Conservation (phyloP, 208 protist genomes). For the Zelonia costaricensis region DNA sequence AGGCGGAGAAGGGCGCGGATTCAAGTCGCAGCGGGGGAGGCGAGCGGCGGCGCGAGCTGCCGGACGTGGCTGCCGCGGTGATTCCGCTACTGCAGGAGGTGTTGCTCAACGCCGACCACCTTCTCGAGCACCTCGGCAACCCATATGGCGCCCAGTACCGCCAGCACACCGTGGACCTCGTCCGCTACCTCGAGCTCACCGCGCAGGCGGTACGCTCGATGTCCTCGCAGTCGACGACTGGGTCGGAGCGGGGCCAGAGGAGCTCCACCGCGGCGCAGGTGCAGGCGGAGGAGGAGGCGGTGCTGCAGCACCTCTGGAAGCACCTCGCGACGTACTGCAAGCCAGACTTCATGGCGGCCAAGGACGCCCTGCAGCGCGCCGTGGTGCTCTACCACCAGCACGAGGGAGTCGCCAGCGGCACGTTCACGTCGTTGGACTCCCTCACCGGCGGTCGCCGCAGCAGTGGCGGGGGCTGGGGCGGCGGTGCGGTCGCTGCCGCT, state of each 20-base stretch:
- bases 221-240: background rate
- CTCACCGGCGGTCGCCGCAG: background rate
- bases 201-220: background rate
- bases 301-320: slow-evolving; percentile 36
- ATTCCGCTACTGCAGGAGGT: slow-evolving; percentile 24
- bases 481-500: too few relatives aligned
- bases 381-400: slow-evolving; percentile 28
- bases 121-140: slow-evolving; percentile 38
- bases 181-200: slow-evolving; percentile 22
- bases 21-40: too few relatives aligned
- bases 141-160: slow-evolving; percentile 43
- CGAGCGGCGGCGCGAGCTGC: background rate
- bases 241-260: background rate
- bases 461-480: too few relatives aligned
- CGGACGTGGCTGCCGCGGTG: slow-evolving; percentile 6
- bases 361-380: slow-evolving; percentile 35
- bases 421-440: background rate
- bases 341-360: slow-evolving; percentile 27
- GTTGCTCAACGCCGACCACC: slow-evolving; percentile 21
- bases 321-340: slow-evolving; percentile 36
- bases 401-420: background rate
- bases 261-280: background rate
- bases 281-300: slow-evolving; percentile 12
- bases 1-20: too few relatives aligned
- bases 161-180: slow-evolving; percentile 33